Base-by-base conservation (phyloP, 2,329 filamentous ascomycete genomes). In the Penicillium sp. region DNA sequence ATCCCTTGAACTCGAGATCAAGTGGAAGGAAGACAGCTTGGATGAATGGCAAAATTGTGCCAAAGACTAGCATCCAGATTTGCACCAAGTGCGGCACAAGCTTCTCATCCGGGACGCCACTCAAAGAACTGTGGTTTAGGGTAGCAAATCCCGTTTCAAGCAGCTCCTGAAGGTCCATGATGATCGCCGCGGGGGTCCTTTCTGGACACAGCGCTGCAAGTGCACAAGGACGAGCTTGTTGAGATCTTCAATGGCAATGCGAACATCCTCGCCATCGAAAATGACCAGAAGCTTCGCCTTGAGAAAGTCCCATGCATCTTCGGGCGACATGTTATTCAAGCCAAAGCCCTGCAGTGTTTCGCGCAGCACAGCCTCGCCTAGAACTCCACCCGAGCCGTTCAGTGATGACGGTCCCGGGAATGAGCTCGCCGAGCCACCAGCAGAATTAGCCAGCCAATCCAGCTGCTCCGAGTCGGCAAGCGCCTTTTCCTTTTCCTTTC, bases 21-120 rank as follows among this genome's bases (percentile, higher is more conserved):
- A 98, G 73, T 0, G 90, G 93, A 1, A 98, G 74, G 63, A 98
- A 96, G 1, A 96, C 90, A 1, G 91, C 89, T 71, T 97, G 91
- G 59, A 98, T 84, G 63, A 95, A 97, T 0, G 93, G 93, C 4
- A 97, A 71, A 29, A 97, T 87, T 6, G 81, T 86, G 2, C 89
- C 91, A 61, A 96, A 96, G 0, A 93, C 90, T 38, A 93, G 84
- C 49, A 94, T 81, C 93, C 93, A 98, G 63, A 96, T 83, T 64
- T 95, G 89, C 2, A 96, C 91, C 0, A 98, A 76, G 46, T 89
- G 83, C 0, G 89, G 87, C 18, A 97, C 89, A n/a, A 97, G 79
- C 27, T 85, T 81, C 50, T 95, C 90, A 61, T 97, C 91, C 0
- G 88, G 78, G 0, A 89, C 83, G 37, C 81, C 81, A 40, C 84